phyloP scores from a whole-genome alignment of 2,329 filamentous ascomycete species.

The Stagonosporopsis vannaccii region DNA sequence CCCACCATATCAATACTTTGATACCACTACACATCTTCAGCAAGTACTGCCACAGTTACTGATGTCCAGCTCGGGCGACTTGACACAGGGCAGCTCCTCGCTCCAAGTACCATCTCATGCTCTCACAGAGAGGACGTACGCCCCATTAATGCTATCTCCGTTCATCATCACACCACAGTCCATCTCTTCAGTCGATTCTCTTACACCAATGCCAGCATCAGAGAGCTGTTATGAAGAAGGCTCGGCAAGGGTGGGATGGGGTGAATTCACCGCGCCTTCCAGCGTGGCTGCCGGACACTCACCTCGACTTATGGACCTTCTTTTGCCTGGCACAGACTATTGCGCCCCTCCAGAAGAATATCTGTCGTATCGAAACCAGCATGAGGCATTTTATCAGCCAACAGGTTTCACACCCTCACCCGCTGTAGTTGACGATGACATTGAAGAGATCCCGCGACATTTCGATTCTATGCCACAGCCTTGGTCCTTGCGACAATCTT shows the following conservation, averaged over 20 bases:
- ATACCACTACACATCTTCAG: slow-evolving; percentile 19
- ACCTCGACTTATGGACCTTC: slow-evolving; percentile 57
- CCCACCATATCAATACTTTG: slow-evolving; percentile 16
- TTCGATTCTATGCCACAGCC: slow-evolving; percentile 39
- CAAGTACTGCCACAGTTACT: slow-evolving; percentile 21
- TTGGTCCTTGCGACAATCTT: slow-evolving; percentile 51
- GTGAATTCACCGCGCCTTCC: slow-evolving; percentile 42
- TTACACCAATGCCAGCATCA: slow-evolving; percentile 46
- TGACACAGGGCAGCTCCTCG: slow-evolving; percentile 22
- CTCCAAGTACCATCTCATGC: slow-evolving; percentile 22
- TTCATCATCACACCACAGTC: slow-evolving; percentile 35
- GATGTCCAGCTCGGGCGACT: slow-evolving; percentile 16
- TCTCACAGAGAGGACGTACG: slow-evolving; percentile 16
- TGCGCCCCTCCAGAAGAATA: slow-evolving; percentile 52
- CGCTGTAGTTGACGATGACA: slow-evolving; percentile 54
- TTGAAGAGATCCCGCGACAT: slow-evolving; percentile 63
- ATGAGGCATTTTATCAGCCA: slow-evolving; percentile 45
- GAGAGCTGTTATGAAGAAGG: slow-evolving; percentile 50
- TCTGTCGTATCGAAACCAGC: slow-evolving; percentile 42
- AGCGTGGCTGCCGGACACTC: slow-evolving; percentile 55
- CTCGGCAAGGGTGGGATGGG: slow-evolving; percentile 33
- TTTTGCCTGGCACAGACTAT: slow-evolving; percentile 58
- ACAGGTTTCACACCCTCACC: slow-evolving; percentile 39
- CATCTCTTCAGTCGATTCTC: slow-evolving; percentile 40
- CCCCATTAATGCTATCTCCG: slow-evolving; percentile 28